Evolutionary conservation across 441 rosid species (phyloP).

Genomic region (Pelargonium citronellum): DNA sequence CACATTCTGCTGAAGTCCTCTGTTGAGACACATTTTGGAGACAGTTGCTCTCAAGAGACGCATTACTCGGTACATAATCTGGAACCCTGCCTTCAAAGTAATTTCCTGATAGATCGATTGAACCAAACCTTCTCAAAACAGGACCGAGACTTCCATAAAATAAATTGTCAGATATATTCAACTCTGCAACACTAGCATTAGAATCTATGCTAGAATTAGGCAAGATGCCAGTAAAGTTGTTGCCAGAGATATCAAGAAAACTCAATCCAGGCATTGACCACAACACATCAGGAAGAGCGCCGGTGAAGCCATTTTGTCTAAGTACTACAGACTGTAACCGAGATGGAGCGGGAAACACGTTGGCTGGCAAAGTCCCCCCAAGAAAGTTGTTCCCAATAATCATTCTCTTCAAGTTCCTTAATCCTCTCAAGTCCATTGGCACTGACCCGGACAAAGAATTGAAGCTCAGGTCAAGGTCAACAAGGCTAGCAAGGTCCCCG

Average conservation of each 20-base stretch:
- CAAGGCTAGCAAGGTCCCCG: constrained; percentile 52
- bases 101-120: constrained; percentile 59
- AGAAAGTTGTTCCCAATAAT: constrained; percentile 50
- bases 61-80: constrained; percentile 33
- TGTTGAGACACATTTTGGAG: constrained; percentile 54
- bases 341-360: constrained; percentile 42
- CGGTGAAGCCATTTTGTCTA: constrained; percentile 46
- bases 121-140: constrained; percentile 39
- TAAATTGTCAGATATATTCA: constrained; percentile 67
- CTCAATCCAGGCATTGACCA: constrained; percentile 54
- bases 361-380: constrained; percentile 42
- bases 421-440: constrained; percentile 50
- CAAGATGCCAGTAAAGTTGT: constrained; percentile 68
- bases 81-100: constrained; percentile 80
- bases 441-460: constrained; percentile 66
- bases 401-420: constrained; percentile 51
- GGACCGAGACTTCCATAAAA: constrained; percentile 63
- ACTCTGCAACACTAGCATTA: constrained; percentile 30
- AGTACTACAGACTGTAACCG: constrained; percentile 46
- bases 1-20: constrained; percentile 51
- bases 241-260: constrained; percentile 63
- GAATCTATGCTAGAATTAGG: constrained; percentile 36
- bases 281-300: constrained; percentile 40
- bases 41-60: constrained; percentile 60
- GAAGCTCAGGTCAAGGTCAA: constrained; percentile 75